Percentiles rank a stretch among this genome's conserved stretches.
phyloP scores from a whole-genome alignment of 202 grass and related monocot genomes.

The Eragrostis tef region DNA sequence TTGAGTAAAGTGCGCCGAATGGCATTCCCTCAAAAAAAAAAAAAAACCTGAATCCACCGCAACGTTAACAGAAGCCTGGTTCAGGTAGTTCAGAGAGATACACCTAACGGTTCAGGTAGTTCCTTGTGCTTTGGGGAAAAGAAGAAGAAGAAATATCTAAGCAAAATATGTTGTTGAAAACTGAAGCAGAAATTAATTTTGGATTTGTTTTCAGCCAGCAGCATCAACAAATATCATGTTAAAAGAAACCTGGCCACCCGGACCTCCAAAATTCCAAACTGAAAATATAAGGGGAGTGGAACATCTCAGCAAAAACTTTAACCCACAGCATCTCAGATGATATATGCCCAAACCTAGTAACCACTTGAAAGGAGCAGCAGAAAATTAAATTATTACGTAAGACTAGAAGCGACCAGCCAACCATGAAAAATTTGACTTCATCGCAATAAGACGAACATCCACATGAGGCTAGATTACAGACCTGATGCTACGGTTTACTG shows the following conservation, averaged over 20 bases:
- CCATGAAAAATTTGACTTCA: neutral
- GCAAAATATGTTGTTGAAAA: neutral
- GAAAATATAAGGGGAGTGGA: neutral
- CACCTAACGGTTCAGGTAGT: too few species aligned
- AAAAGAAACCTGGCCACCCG: neutral
- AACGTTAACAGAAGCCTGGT: too few species aligned
- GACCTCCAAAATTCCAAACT: neutral
- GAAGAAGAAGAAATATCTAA: neutral
- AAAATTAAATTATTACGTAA: neutral
- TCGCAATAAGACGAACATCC: neutral
- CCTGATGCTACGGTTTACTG: neutral
- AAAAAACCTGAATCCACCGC: too few species aligned
- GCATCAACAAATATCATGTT: neutral
- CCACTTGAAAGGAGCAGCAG: conserved; percentile 5
- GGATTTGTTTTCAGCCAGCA: neutral
- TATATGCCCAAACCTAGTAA: neutral
- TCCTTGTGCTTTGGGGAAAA: neutral
- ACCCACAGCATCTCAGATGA: too few species aligned
- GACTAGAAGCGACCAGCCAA: neutral
- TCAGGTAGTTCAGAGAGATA: too few species aligned
- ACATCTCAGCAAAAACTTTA: neutral
- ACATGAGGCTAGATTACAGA: conserved; percentile 3
- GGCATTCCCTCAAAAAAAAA: too few species aligned
- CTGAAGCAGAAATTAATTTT: neutral
- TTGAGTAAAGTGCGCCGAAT: too few species aligned